Percentiles rank a stretch among this genome's conserved stretches.
Conservation (phyloP, 768 basidiomycete species). For the Suillus subalutaceus region DNA sequence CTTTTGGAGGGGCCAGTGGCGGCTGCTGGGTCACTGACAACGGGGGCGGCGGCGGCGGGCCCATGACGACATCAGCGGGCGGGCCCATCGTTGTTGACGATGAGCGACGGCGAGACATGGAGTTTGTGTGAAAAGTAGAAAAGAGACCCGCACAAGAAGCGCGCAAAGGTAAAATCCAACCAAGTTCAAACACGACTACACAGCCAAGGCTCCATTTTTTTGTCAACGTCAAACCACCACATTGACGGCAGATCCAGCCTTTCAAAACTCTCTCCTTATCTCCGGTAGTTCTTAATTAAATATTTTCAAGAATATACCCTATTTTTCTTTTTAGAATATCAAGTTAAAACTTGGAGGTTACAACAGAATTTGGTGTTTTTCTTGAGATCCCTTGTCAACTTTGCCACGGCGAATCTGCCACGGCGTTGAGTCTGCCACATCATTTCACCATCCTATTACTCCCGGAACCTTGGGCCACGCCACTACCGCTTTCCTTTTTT, state of each 20-base stretch:
- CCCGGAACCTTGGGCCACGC: constrained; percentile 23
- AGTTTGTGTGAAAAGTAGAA: constrained; percentile 30
- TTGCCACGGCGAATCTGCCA: constrained; percentile 18
- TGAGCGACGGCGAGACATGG: constrained; percentile 24
- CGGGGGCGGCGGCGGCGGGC: constrained; percentile 44
- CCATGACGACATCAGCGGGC: constrained; percentile 53
- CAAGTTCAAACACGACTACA: constrained; percentile 39
- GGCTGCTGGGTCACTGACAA: constrained; percentile 31
- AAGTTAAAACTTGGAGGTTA: not conserved
- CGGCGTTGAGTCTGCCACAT: constrained; percentile 29
- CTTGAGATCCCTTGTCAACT: not conserved
- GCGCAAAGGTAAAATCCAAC: constrained; percentile 29
- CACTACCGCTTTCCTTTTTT: constrained; percentile 21
- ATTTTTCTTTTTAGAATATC: not conserved
- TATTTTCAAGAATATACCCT: not conserved
- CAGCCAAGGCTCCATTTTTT: constrained; percentile 18
- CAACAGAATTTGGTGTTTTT: not conserved
- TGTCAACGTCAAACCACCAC: not conserved
- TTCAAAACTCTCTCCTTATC: not conserved
- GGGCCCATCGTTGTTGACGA: constrained; percentile 40
- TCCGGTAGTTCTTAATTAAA: not conserved
- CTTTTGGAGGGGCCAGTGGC: constrained; percentile 34
- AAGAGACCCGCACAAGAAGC: constrained; percentile 21
- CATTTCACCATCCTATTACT: constrained; percentile 23
- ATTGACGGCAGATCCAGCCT: not conserved